Evolutionary conservation across 768 basidiomycete genomes (phyloP).

Genomic region (Leccinum broughii): DNA sequence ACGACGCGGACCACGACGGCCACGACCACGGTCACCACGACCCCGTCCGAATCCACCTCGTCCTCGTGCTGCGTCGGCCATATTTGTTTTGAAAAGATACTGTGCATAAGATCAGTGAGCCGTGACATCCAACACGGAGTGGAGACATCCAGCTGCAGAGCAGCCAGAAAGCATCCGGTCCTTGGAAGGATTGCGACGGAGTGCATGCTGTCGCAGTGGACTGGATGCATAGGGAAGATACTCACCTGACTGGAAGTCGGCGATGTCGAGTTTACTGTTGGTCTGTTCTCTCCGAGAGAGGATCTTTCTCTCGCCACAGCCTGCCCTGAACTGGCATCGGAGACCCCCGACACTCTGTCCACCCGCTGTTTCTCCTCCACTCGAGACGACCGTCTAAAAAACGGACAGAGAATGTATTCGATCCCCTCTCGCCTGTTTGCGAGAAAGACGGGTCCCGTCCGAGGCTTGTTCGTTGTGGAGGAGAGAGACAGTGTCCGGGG

Average conservation of each 20-base stretch:
- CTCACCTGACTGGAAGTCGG: conserved; percentile 38
- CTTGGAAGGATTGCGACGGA: conserved; percentile 2
- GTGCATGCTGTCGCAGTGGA: neutral
- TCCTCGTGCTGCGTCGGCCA: conserved; percentile 92
- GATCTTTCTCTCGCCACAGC: conserved; percentile 8
- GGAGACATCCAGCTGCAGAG: conserved; percentile 51
- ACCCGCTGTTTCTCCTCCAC: conserved; percentile 15
- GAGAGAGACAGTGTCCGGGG: conserved; percentile 21
- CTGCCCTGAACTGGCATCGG: conserved; percentile 29
- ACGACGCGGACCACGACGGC: conserved; percentile 81
- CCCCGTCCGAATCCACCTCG: conserved; percentile 91
- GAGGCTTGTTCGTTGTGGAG: neutral
- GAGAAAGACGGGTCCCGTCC: neutral
- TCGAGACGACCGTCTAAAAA: neutral
- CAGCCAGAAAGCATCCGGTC: neutral
- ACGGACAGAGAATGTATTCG: too few relatives aligned
- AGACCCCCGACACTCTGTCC: conserved; percentile 23
- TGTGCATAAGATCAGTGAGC: conserved; percentile 28
- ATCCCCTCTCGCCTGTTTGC: neutral
- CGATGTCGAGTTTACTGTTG: conserved; percentile 22
- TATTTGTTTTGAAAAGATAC: conserved; percentile 36
- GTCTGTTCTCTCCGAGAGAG: neutral
- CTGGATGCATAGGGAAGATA: conserved; percentile 13
- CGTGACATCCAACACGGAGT: conserved; percentile 42
- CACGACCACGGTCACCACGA: conserved; percentile 65